Conservation (phyloP, 192 early-diverging fungal species). For the Spizellomyces punctatus region DNA sequence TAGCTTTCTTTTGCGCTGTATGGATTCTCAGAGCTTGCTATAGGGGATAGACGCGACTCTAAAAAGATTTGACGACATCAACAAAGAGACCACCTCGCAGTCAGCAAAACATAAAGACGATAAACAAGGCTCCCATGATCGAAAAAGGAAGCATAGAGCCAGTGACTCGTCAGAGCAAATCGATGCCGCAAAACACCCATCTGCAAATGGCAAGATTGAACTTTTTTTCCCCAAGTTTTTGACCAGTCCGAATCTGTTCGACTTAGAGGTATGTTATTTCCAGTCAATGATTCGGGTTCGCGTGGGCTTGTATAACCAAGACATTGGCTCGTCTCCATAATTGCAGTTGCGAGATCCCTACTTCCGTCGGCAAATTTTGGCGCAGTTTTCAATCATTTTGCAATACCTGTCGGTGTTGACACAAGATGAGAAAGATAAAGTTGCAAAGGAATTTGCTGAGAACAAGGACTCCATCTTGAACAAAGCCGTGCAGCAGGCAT, state of each 20-base stretch:
- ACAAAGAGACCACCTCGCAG: slow-evolving; percentile 11
- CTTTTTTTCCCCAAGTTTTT: slow-evolving; percentile 77
- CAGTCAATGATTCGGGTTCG: no score
- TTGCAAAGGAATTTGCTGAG: slow-evolving; percentile 35
- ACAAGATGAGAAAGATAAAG: slow-evolving; percentile 43
- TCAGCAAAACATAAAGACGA: slow-evolving; percentile 9
- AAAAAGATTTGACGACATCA: slow-evolving; percentile 39
- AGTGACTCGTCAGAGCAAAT: slow-evolving; percentile 3
- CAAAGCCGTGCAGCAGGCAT: slow-evolving; percentile 55
- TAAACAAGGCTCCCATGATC: slow-evolving; percentile 12
- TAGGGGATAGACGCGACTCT: slow-evolving; percentile 41
- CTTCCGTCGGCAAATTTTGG: slow-evolving; percentile 83
- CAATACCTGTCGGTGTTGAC: slow-evolving; percentile 70
- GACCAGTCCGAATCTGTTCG: slow-evolving; percentile 69
- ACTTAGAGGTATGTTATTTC: slow-evolving; percentile 64
- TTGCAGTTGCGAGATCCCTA: slow-evolving; percentile 74
- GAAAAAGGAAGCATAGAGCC: slow-evolving; percentile 34
- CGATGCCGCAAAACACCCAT: not conserved
- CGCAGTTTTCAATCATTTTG: slow-evolving; percentile 86
- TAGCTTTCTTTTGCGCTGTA: no score
- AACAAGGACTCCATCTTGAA: slow-evolving; percentile 43
- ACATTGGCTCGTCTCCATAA: not conserved
- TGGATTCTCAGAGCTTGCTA: not conserved
- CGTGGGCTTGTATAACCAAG: no score
- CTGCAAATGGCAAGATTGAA: not conserved